Conservation (phyloP, 176 grass and related monocot species). For the Oryza punctata region DNA sequence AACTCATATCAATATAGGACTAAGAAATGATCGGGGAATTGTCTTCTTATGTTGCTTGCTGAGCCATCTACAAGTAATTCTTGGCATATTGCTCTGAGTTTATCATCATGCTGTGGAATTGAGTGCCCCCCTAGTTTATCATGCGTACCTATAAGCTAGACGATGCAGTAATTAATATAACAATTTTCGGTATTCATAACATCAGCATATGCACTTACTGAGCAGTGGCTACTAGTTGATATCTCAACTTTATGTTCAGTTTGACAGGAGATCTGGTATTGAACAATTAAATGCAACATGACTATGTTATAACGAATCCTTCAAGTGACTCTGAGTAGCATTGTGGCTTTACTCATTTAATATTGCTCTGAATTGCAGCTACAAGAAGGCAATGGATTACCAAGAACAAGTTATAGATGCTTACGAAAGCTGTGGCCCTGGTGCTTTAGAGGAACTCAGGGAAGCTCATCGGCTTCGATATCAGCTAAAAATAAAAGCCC, state of each 20-base stretch:
- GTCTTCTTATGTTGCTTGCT: background rate
- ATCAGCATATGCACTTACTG: background rate
- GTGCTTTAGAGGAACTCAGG: slow-evolving; percentile 27
- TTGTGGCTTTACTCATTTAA: slow-evolving; percentile 20
- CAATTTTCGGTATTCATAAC: background rate
- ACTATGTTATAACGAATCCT: slow-evolving; percentile 15
- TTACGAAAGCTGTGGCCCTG: slow-evolving; percentile 39
- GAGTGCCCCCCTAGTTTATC: background rate
- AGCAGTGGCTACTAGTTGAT: background rate
- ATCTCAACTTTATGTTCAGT: slow-evolving; percentile 14
- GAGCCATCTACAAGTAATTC: background rate
- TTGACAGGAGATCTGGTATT: background rate
- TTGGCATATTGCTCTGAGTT: background rate
- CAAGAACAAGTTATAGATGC: slow-evolving; percentile 58
- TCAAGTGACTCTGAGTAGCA: background rate
- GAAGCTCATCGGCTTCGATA: slow-evolving; percentile 53
- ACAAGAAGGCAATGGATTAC: slow-evolving; percentile 50
- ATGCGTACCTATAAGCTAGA: background rate
- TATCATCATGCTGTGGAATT: slow-evolving; percentile 3
- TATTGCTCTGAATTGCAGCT: slow-evolving; percentile 44
- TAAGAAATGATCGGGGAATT: slow-evolving; percentile 3
- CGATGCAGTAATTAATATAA: background rate
- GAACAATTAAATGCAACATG: slow-evolving; percentile 28
- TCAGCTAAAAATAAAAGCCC: slow-evolving; percentile 56
- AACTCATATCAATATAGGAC: background rate